phyloP scores from a whole-genome alignment of 257 asterid species.

The Scutellaria minor region DNA sequence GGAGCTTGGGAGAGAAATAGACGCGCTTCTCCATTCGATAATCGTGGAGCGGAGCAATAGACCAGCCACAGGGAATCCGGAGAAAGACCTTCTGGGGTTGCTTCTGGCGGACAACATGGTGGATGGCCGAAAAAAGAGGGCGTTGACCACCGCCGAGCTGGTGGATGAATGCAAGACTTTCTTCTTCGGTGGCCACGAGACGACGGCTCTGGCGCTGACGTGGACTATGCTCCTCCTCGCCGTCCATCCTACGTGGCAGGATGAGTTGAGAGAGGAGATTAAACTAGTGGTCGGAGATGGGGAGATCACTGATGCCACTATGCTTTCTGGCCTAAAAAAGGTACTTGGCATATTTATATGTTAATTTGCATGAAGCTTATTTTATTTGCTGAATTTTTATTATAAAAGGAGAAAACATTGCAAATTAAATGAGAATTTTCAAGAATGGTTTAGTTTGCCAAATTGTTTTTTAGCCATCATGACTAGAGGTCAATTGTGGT shows the following conservation, averaged over 20 bases:
- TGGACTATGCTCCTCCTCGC: constrained; percentile 82
- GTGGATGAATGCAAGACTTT: constrained; percentile 96
- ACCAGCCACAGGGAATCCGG: neutral
- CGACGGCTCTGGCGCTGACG: constrained; percentile 79
- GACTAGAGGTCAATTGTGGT: no score
- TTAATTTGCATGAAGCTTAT: no score
- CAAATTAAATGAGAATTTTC: no score
- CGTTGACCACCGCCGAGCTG: constrained; percentile 58
- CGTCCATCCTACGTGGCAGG: constrained; percentile 75
- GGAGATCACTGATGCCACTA: constrained; percentile 50
- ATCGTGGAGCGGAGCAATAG: constrained; percentile 46
- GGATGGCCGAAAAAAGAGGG: constrained; percentile 46
- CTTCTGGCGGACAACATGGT: constrained; percentile 50
- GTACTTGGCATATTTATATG: constrained; percentile 33
- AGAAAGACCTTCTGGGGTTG: constrained; percentile 65
- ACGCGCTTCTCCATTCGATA: constrained; percentile 54
- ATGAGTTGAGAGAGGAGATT: constrained; percentile 69
- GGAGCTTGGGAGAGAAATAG: constrained; percentile 70
- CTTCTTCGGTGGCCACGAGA: constrained; percentile 92
- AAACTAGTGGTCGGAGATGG: constrained; percentile 56
- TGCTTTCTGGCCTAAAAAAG: constrained; percentile 75
- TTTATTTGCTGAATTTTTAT: no score
- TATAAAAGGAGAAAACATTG: no score
- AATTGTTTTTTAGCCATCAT: no score
- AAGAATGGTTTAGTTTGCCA: no score